phyloP scores from a whole-genome alignment of 2,329 filamentous ascomycete species.

The Teratosphaeria epicoccoides region DNA sequence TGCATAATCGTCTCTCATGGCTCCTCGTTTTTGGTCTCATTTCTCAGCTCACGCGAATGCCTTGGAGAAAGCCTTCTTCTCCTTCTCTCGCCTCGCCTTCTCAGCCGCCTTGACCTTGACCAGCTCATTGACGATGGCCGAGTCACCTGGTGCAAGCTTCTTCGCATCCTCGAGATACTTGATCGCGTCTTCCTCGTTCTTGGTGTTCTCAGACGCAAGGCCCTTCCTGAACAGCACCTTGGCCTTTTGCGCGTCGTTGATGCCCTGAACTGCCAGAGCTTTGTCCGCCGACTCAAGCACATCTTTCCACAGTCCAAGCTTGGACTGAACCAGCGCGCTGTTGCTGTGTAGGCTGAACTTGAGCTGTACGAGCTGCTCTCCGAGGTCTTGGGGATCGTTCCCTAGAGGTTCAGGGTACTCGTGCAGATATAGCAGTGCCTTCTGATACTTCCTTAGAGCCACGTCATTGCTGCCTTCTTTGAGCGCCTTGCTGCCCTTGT shows the following conservation, averaged over 20 bases:
- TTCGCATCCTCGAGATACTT: slow-evolving; percentile 34
- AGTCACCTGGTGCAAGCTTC: slow-evolving; percentile 54
- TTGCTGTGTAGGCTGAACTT: slow-evolving; percentile 85
- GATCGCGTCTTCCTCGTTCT: slow-evolving; percentile 70
- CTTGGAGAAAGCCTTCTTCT: slow-evolving; percentile 87
- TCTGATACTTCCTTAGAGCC: slow-evolving; percentile 86
- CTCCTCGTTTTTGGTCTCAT: neutral
- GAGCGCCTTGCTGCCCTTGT: slow-evolving; percentile 85
- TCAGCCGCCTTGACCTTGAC: slow-evolving; percentile 66
- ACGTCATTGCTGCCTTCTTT: slow-evolving; percentile 61
- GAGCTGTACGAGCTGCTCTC: slow-evolving; percentile 56
- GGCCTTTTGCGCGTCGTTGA: slow-evolving; percentile 66
- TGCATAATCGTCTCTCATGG: neutral
- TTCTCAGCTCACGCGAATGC: slow-evolving; percentile 55
- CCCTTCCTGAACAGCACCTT: slow-evolving; percentile 84
- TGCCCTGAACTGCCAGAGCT: slow-evolving; percentile 56
- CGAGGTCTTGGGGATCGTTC: slow-evolving; percentile 57
- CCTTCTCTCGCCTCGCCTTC: slow-evolving; percentile 65
- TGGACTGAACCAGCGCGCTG: slow-evolving; percentile 73
- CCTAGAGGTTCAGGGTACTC: slow-evolving; percentile 65
- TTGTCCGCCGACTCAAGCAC: slow-evolving; percentile 59
- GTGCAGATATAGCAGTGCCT: slow-evolving; percentile 79
- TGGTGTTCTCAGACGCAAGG: slow-evolving; percentile 61
- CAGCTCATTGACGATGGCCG: slow-evolving; percentile 64
- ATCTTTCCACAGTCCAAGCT: slow-evolving; percentile 62